Conservation (phyloP, 1,284 basidiomycete species). For the Mycena citricolor region DNA sequence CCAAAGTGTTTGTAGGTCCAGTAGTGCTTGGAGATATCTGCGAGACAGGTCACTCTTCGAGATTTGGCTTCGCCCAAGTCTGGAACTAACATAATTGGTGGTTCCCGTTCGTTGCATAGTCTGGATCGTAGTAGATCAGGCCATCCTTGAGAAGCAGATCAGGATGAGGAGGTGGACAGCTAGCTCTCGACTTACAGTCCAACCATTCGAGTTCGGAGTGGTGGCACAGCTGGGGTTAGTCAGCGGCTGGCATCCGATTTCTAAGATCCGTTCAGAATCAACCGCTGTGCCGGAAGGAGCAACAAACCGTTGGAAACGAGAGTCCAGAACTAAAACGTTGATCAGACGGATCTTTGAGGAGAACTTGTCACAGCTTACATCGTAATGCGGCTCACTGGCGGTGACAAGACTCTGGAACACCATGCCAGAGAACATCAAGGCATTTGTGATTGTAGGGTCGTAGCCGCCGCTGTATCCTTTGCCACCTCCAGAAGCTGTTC, state of each 20-base stretch:
- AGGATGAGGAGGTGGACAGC: background rate
- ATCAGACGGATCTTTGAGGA: background rate
- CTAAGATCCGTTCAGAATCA: slow-evolving; percentile 21
- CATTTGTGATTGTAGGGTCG: slow-evolving; percentile 41
- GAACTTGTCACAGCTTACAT: slow-evolving; percentile 27
- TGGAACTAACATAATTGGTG: slow-evolving; percentile 36
- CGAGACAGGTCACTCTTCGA: too few species aligned
- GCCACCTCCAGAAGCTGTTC: slow-evolving; percentile 34
- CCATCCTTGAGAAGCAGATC: slow-evolving; percentile 31
- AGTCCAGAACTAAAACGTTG: slow-evolving; percentile 42
- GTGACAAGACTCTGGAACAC: slow-evolving; percentile 40
- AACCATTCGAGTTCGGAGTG: slow-evolving; percentile 35
- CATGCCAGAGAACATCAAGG: slow-evolving; percentile 38
- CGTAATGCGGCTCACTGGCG: slow-evolving; percentile 38
- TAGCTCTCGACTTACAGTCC: slow-evolving; percentile 36
- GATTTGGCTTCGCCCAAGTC: too few species aligned
- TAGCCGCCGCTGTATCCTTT: slow-evolving; percentile 35
- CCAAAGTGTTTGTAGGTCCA: slow-evolving; percentile 42
- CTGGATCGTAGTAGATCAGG: slow-evolving; percentile 39
- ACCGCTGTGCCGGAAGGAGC: background rate
- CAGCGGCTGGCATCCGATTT: slow-evolving; percentile 34
- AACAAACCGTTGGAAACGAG: slow-evolving; percentile 37
- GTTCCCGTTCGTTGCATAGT: slow-evolving; percentile 38
- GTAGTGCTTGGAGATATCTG: slow-evolving; percentile 40
- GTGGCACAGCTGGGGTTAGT: slow-evolving; percentile 31